A percentile compares a stretch with the other conserved stretches of the same genome.
Evolutionary conservation across 2,329 filamentous ascomycete genomes (phyloP).

Genomic region (Xylaria multiplex): DNA sequence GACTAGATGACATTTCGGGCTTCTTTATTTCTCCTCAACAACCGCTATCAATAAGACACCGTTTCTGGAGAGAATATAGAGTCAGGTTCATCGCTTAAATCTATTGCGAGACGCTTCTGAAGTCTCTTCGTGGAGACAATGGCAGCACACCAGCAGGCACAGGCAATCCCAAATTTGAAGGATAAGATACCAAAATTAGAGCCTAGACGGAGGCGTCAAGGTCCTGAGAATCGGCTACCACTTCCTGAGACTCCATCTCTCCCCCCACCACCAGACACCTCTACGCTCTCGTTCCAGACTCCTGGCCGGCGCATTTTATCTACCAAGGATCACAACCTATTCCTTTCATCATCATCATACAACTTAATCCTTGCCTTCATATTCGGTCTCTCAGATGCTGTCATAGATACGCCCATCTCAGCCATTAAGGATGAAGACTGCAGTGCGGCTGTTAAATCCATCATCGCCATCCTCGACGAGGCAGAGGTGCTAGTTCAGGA

Average conservation of each 20-base stretch:
- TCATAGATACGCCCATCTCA: slow-evolving; percentile 75
- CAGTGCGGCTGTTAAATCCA: slow-evolving; percentile 68
- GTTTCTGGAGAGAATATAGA: background rate
- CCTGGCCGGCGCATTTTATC: slow-evolving; percentile 87
- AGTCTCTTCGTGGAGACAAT: slow-evolving; percentile 30
- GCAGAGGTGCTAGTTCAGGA: slow-evolving; percentile 72
- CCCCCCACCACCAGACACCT: slow-evolving; percentile 71
- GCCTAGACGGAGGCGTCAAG: slow-evolving; percentile 66
- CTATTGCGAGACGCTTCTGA: background rate
- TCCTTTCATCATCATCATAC: slow-evolving; percentile 80
- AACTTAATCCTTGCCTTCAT: slow-evolving; percentile 83
- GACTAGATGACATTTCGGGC: background rate
- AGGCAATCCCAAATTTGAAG: slow-evolving; percentile 60
- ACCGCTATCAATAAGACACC: background rate
- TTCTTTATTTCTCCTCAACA: background rate
- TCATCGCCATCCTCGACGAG: slow-evolving; percentile 76
- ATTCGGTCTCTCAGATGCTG: slow-evolving; percentile 85
- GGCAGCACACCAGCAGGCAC: slow-evolving; percentile 40
- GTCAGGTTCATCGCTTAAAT: background rate
- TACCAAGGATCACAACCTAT: slow-evolving; percentile 80
- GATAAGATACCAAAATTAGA: slow-evolving; percentile 73
- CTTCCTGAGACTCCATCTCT: slow-evolving; percentile 80
- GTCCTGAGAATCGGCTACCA: slow-evolving; percentile 66
- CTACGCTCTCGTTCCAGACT: slow-evolving; percentile 68
- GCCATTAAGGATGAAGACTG: slow-evolving; percentile 65